Conservation (phyloP, 1,139 yeast genomes). For the Taphrina communis region DNA sequence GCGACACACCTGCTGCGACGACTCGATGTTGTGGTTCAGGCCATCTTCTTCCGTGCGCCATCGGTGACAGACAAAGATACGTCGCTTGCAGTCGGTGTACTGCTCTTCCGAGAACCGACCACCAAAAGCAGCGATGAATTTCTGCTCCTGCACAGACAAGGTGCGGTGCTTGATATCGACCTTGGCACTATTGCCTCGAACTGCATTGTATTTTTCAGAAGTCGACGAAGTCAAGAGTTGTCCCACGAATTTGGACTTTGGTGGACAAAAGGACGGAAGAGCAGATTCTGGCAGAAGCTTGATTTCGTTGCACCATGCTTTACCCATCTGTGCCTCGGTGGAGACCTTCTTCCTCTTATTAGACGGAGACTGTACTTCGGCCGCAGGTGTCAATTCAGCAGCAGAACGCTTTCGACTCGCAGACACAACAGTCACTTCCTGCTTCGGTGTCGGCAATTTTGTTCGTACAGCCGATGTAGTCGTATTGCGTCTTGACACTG, state of each 20-base stretch:
- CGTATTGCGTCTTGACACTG: not conserved
- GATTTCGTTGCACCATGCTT: constrained; percentile 12
- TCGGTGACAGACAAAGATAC: constrained; percentile 19
- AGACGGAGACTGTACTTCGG: not conserved
- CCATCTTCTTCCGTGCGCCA: constrained; percentile 31
- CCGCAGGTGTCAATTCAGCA: not conserved
- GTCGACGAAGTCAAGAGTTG: not conserved
- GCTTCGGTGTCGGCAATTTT: not conserved
- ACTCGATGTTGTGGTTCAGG: constrained; percentile 13
- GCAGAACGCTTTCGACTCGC: not conserved
- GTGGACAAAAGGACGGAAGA: constrained; percentile 6
- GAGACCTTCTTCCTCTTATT: constrained; percentile 13
- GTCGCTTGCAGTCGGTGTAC: constrained; percentile 16
- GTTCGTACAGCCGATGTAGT: not conserved
- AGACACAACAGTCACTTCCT: not conserved
- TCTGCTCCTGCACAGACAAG: constrained; percentile 5
- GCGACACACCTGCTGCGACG: constrained; percentile 16
- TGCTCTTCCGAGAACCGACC: constrained; percentile 21
- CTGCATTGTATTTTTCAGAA: constrained; percentile 13
- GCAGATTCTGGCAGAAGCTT: not conserved
- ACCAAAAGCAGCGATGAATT: constrained; percentile 9
- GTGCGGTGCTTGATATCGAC: constrained; percentile 1
- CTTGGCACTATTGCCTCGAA: not conserved
- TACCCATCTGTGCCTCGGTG: not conserved
- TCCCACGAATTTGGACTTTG: not conserved